Evolutionary conservation across 768 basidiomycete species (phyloP), one percentile per base, ranked within the genome.

Genomic region (Trametes sanguinea): DNA sequence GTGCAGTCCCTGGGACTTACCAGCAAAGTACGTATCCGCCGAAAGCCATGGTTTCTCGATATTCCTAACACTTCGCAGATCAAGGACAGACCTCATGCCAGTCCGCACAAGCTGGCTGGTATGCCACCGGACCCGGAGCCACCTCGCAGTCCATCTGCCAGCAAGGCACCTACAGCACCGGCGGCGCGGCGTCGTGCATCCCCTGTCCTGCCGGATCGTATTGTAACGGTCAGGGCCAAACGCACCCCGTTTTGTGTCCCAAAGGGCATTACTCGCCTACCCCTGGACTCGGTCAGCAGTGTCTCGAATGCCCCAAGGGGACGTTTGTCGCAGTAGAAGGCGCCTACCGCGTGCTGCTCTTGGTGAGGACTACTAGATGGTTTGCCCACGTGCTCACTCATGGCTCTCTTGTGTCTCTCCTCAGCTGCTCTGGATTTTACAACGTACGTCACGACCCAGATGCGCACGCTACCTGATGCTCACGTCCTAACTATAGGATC

Each of bases 391-490:
- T 14, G 7, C n/a, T n/a, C 16, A 22, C 22, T 22, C 1, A 22
- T 22, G 22, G 22, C 22, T 22, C 22, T 22, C 1, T 22, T 22
- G 22, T 13, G 11, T 37, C 2, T 16, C 39, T 10, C 16, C 0
- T 2, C 35, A 66, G 67, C 61, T 69, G 67, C 56, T 51, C 67
- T 2, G 68, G 66, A 7, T 67, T 63, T 39, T 69, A 67, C 50
- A 67, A 17, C 8, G 67, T 61, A n/a, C 16, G 53, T 51, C 16
- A 13, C 30, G 4, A 1, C 16, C 2, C 11, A 5, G 30, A 17
- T 16, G 16, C 46, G 29, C 4, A 1, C 35, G n/a, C 16, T 2
- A 3, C 6, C 16, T 6, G 13, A 8, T 46, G 33, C 46, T 27
- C 10, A 22, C 14, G 6, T 16, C 16, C 30, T 7, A 7, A 13